Conservation (phyloP, 768 basidiomycete species). For the Neoboletus magnificus region DNA sequence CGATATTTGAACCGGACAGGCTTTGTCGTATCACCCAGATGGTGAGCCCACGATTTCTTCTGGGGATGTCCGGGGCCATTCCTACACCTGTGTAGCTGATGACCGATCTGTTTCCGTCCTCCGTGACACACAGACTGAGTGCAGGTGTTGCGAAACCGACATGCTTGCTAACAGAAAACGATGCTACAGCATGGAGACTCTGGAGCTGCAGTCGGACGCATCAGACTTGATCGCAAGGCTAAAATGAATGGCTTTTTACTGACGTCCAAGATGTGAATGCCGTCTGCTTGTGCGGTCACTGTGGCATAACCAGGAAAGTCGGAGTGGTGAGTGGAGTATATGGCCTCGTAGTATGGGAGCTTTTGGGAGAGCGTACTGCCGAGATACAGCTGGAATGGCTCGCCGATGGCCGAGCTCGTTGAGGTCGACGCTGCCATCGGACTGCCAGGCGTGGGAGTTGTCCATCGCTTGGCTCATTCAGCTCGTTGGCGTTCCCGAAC, state of each 20-base stretch:
- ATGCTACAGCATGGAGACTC: conserved; percentile 61
- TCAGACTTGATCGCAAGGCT: conserved; percentile 7
- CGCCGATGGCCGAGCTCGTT: conserved; percentile 31
- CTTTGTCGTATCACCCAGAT: conserved; percentile 64
- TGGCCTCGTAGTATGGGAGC: not conserved
- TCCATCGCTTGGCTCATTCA: not conserved
- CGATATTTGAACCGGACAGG: conserved; percentile 33
- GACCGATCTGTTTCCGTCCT: conserved; percentile 36
- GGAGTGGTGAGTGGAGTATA: conserved; percentile 19
- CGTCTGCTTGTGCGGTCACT: conserved; percentile 68
- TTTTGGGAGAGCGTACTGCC: conserved; percentile 19
- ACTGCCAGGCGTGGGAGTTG: conserved; percentile 24
- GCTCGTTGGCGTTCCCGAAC: not conserved
- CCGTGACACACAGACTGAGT: conserved; percentile 38
- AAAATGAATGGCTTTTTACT: conserved; percentile 20
- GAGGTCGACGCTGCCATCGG: conserved; percentile 7
- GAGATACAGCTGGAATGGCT: conserved; percentile 30
- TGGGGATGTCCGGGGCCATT: conserved; percentile 42
- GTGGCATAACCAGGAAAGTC: conserved; percentile 56
- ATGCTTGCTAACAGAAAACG: conserved; percentile 68
- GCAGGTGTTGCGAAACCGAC: conserved; percentile 60
- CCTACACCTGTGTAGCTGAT: conserved; percentile 56
- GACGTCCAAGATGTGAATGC: conserved; percentile 74
- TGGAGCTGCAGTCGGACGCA: conserved; percentile 43
- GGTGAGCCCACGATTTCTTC: conserved; percentile 43